Percentiles rank a stretch among this genome's conserved stretches.
Evolutionary conservation across 768 basidiomycete genomes (phyloP).

Genomic region (Brasilioporus rufonigricans): DNA sequence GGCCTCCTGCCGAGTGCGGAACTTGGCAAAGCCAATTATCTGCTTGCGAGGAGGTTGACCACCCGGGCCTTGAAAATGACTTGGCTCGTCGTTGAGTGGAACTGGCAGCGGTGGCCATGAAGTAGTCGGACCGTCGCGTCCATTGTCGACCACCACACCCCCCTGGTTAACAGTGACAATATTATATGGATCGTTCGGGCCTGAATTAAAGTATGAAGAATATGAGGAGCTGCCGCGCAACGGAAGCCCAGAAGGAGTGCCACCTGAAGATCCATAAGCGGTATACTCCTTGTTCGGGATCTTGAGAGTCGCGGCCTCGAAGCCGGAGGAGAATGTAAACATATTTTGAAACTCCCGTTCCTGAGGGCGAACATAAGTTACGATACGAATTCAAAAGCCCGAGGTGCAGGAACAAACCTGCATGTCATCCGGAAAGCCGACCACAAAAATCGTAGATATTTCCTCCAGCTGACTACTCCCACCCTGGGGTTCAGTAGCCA

Average conservation of each 20-base stretch:
- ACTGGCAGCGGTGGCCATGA: conserved; percentile 56
- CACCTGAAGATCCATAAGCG: conserved; percentile 55
- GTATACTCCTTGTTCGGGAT: conserved; percentile 92
- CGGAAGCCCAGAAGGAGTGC: conserved; percentile 34
- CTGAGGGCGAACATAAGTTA: conserved; percentile 39
- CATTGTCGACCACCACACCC: conserved; percentile 77
- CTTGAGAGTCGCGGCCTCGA: conserved; percentile 97
- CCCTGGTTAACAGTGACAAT: conserved; percentile 81
- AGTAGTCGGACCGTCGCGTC: conserved; percentile 66
- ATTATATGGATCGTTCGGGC: conserved; percentile 80
- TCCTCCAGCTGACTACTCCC: conserved; percentile 60
- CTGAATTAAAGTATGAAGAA: conserved; percentile 39
- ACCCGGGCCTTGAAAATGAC: conserved; percentile 31
- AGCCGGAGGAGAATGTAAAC: conserved; percentile 95
- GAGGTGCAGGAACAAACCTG: conserved; percentile 56
- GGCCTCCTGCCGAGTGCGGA: conserved; percentile 84
- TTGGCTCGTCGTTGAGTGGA: conserved; percentile 32
- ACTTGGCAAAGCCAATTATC: conserved; percentile 98
- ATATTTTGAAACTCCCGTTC: conserved; percentile 99
- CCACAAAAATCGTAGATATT: conserved; percentile 96
- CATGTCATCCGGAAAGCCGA: conserved; percentile 99
- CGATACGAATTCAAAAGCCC: conserved; percentile 9
- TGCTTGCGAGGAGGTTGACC: conserved; percentile 76
- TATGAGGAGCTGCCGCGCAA: conserved; percentile 36
- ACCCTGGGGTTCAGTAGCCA: conserved; percentile 17